phyloP scores from a whole-genome alignment of 1,284 basidiomycete genomes.

The Tausonia pullulans region DNA sequence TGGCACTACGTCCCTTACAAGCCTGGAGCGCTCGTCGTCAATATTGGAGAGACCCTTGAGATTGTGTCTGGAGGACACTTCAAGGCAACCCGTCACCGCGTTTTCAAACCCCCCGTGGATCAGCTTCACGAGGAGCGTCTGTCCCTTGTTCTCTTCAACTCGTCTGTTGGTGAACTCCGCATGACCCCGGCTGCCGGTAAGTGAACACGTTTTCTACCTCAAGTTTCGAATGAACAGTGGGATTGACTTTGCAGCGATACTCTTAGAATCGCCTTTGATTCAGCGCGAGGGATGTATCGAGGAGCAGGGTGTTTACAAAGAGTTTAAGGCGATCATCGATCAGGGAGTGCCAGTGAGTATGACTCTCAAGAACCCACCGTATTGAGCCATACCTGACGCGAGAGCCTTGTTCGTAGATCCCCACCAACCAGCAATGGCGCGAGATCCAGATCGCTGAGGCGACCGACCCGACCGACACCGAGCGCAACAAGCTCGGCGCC shows the following conservation, averaged over 20 bases:
- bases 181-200: constrained; percentile 27
- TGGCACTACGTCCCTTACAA: constrained; percentile 36
- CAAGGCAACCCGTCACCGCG: constrained; percentile 36
- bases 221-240: too few species aligned
- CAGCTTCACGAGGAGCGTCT: constrained; percentile 33
- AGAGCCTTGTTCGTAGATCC: too few species aligned
- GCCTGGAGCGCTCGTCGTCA: constrained; percentile 27
- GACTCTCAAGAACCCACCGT: too few species aligned
- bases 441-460: constrained; percentile 29
- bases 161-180: constrained; percentile 31
- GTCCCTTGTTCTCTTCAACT: constrained; percentile 36
- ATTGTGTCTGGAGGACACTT: constrained; percentile 30
- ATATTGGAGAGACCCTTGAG: constrained; percentile 29
- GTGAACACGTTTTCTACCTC: too few species aligned
- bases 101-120: constrained; percentile 34
- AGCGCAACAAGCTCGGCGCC: constrained; percentile 23
- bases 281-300: constrained; percentile 28
- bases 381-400: too few species aligned
- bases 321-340: constrained; percentile 27
- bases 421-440: constrained; percentile 27
- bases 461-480: constrained; percentile 26
- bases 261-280: constrained; percentile 27
- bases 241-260: too few species aligned
- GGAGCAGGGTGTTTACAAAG: constrained; percentile 27
- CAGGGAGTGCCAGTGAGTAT: constrained; percentile 23